Conservation (phyloP, 1,284 basidiomycete genomes). For the Coniferiporia sulphurascens region DNA sequence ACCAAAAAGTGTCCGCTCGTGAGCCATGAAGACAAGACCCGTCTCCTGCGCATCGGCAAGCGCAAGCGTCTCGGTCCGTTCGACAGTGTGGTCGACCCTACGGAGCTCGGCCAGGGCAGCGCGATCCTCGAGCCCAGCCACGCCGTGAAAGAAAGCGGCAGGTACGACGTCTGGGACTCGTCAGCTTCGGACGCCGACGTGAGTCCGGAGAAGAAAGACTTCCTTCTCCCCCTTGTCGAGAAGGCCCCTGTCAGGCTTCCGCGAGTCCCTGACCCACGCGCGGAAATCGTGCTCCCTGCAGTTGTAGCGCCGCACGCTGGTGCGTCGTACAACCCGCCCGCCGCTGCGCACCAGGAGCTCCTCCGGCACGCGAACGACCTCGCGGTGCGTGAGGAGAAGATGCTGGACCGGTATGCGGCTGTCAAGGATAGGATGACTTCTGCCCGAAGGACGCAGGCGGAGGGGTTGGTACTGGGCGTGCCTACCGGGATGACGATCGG, state of each 20-base stretch:
- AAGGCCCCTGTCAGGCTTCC: slow-evolving; percentile 31
- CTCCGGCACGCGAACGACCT: slow-evolving; percentile 65
- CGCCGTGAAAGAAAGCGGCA: slow-evolving; percentile 67
- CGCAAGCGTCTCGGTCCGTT: slow-evolving; percentile 64
- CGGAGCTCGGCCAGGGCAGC: slow-evolving; percentile 59
- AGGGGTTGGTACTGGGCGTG: slow-evolving; percentile 25
- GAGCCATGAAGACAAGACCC: slow-evolving; percentile 65
- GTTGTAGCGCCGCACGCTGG: slow-evolving; percentile 79
- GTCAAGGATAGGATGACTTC: slow-evolving; percentile 52
- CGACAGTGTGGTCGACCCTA: slow-evolving; percentile 61
- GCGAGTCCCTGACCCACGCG: slow-evolving; percentile 41
- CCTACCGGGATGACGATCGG: slow-evolving; percentile 62
- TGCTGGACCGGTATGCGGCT: slow-evolving; percentile 52
- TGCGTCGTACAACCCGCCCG: slow-evolving; percentile 90
- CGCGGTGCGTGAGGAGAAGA: slow-evolving; percentile 56
- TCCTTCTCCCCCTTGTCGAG: slow-evolving; percentile 29
- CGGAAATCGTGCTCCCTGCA: slow-evolving; percentile 57
- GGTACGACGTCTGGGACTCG: slow-evolving; percentile 68
- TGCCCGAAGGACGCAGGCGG: slow-evolving; percentile 34
- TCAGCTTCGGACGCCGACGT: slow-evolving; percentile 27
- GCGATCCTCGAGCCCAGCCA: slow-evolving; percentile 55
- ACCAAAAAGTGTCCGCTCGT: slow-evolving; percentile 35
- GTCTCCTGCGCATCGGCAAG: slow-evolving; percentile 71
- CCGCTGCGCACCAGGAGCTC: slow-evolving; percentile 71
- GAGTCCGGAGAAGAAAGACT: slow-evolving; percentile 35